These are phyloP conservation scores for Microbotryum silenes-acaulis DNA, from an alignment of 1,284 basidiomycete genomes.

Conservation along the genomic window DNA sequence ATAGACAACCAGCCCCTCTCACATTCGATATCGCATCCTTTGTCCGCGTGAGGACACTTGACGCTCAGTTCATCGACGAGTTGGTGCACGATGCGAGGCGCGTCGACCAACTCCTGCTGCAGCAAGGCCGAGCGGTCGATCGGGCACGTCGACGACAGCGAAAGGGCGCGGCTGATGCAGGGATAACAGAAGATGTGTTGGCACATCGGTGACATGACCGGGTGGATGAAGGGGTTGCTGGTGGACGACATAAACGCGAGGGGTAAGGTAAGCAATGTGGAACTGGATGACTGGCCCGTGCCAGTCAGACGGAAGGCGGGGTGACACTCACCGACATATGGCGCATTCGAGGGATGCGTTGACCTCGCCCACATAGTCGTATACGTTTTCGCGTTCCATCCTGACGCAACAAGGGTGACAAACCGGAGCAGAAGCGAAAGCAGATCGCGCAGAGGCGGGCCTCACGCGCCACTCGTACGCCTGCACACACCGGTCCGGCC, in stretches of 20 bases:
- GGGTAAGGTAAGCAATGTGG: neutral
- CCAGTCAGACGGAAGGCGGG: neutral
- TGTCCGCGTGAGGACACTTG: slow-evolving; percentile 11
- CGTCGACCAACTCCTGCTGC: neutral
- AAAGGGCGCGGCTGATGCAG: slow-evolving; percentile 24
- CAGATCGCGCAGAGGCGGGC: no score
- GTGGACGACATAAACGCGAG: neutral
- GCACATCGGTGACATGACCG: slow-evolving; percentile 12
- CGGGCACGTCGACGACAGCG: slow-evolving; percentile 20
- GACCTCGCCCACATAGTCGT: slow-evolving; percentile 5
- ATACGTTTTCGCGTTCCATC: neutral
- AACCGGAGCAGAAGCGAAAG: no score
- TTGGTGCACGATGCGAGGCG: slow-evolving; percentile 25
- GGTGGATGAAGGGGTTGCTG: slow-evolving; percentile 6
- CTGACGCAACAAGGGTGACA: no score
- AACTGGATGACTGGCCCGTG: neutral
- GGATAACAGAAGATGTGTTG: slow-evolving; percentile 18
- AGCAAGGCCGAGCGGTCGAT: slow-evolving; percentile 22
- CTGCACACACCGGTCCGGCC: no score
- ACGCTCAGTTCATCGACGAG: slow-evolving; percentile 26
- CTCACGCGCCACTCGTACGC: no score
- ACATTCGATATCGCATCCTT: neutral
- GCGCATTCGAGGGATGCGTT: slow-evolving; percentile 18
- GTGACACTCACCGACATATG: slow-evolving; percentile 16
- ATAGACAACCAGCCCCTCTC: neutral